phyloP scores from a whole-genome alignment of 345 rosid species.

The Rubroshorea leprosula region DNA sequence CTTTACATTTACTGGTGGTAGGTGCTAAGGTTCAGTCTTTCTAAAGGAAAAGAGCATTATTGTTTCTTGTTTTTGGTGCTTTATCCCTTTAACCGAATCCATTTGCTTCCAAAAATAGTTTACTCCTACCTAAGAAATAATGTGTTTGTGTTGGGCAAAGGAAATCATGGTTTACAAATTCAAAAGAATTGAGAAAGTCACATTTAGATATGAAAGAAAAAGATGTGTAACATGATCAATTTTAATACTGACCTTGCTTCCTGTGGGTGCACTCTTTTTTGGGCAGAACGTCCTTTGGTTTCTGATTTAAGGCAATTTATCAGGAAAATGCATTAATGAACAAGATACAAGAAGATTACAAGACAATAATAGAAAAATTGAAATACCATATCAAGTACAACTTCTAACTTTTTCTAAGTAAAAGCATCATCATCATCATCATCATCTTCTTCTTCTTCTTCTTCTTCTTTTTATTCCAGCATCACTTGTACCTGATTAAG shows the following conservation, averaged over 20 bases:
- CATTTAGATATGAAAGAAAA: background rate
- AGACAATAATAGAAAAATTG: background rate
- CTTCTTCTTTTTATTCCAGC: background rate
- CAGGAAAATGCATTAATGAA: conserved; percentile 12
- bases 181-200: background rate
- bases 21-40: background rate
- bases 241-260: conserved; percentile 75
- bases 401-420: background rate
- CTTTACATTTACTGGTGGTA: background rate
- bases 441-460: too few species aligned
- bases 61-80: background rate
- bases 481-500: background rate
- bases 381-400: background rate
- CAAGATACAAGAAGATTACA: conserved; percentile 15
- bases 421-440: too few species aligned
- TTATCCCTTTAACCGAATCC: background rate
- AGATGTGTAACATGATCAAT: background rate
- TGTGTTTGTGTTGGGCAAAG: background rate
- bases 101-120: background rate
- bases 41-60: too few species aligned
- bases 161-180: background rate
- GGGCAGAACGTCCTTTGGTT: conserved; percentile 98
- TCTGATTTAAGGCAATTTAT: conserved; percentile 36
- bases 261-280: conserved; percentile 94
- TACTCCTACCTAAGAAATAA: background rate